These are phyloP conservation scores for Gossypium stocksii DNA, from an alignment of 345 rosid genomes.

Conservation along the genomic window DNA sequence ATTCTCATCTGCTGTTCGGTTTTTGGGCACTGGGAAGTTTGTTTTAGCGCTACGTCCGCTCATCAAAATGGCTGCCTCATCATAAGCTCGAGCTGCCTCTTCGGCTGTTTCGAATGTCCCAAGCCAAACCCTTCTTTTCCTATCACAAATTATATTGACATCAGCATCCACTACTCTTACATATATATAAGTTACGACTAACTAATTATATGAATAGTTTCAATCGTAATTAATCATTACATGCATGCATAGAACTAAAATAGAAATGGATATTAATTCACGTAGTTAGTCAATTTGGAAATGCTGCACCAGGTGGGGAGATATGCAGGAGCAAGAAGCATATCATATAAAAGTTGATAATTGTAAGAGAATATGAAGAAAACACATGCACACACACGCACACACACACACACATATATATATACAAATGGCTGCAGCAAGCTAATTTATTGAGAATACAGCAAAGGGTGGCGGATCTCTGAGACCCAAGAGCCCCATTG, in stretches of 20 bases:
- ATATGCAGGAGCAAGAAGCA: neutral
- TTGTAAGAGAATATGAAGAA: neutral
- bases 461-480: slow-evolving; percentile 82
- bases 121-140: slow-evolving; percentile 80
- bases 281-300: neutral
- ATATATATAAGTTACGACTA: too few species aligned
- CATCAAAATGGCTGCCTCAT: slow-evolving; percentile 67
- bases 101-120: slow-evolving; percentile 79
- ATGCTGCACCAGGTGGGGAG: neutral
- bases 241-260: too few species aligned
- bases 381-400: neutral
- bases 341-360: too few species aligned
- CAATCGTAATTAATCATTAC: too few species aligned
- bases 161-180: neutral
- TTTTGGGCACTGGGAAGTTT: slow-evolving; percentile 43
- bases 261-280: too few species aligned
- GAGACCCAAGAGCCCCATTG: slow-evolving; percentile 94
- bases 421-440: neutral
- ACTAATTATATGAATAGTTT: too few species aligned
- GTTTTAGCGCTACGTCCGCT: slow-evolving; percentile 75
- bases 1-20: slow-evolving; percentile 18
- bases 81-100: slow-evolving; percentile 72
- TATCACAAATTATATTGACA: slow-evolving; percentile 1
- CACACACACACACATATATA: neutral
- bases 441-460: slow-evolving; percentile 26